Base-by-base conservation (phyloP, 2,329 filamentous ascomycete species). In the Emergomyces pasteurianus region DNA sequence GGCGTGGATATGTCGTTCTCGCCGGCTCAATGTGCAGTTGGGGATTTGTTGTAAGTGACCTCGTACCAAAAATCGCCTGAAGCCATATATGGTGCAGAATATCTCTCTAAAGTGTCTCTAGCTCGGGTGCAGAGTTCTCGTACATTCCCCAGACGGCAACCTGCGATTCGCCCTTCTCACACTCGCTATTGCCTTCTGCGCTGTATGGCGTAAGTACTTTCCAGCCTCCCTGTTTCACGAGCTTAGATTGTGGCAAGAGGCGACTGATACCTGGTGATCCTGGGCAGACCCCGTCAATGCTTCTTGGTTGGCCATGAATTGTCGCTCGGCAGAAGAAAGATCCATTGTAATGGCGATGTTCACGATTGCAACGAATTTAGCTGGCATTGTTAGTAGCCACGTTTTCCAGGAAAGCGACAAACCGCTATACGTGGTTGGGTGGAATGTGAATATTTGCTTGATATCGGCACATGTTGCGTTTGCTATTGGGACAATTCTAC, bases 1-100 rank as follows among this genome's bases (percentile, higher is more conserved):
- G 36, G 52, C 42, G 59, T 40, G 61, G 58, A 9, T 59, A 54
- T 26, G 18, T 63, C 8, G 61, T 61, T 23, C 23, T 61, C 18
- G 26, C 54, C 16, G 61, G 59, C 16, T 56, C 60, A 34, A 7
- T 60, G 14, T 46, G 60, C n/a, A 61, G 58, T 31, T 63, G 61
- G 59, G 61, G 46, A 31, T 61, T 63, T 54, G 43, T 53, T 23
- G 58, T 61, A 28, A 26, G 55, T 53, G 26, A n/a, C n/a, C 14
- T 38, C 23, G 46, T 12, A 50, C 21, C 18, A 26, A 23, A 5
- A 2, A 26, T 18, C 2, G 7, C 2, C n/a, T 23, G 10, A 26
- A 42, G 53, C n/a, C n/a, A n/a, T n/a, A 57, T n/a, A 21, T 53
- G 49, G 7, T 36, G 9, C 12, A 31, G 16, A n/a, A 31, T 16